Evolutionary conservation across 768 basidiomycete genomes (phyloP), one percentile per base, ranked within the genome.

Genomic region (Lactarius evosmus): DNA sequence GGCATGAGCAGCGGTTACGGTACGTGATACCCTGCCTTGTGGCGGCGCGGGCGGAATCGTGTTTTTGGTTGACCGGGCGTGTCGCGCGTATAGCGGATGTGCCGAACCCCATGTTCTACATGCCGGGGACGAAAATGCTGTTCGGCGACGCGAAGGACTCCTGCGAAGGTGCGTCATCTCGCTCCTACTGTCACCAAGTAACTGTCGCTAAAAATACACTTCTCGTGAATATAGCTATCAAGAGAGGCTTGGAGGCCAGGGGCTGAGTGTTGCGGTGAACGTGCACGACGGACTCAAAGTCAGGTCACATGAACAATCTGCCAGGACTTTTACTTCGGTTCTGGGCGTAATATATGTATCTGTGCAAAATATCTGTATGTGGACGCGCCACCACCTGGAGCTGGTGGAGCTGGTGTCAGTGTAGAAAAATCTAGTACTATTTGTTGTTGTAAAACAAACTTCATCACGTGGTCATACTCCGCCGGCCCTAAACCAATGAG

Each of bases 41-140:
- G 19, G 8, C 30, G n/a, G n/a, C 19, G 14, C 3, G 53, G 53
- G 64, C 29, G 29, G 44, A 46, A 8, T 16, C 17, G 11, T 16
- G 3, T 7, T 29, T 32, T 52, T 25, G 8, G 3, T 9, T 29
- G 29, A 32, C 29, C 22, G 57, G 38, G 40, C 49, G 7, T 19
- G 25, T 17, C 61, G 44, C 50, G 17, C 1, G 49, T 66, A 56
- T 74, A 89, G 92, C 93, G 58, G 92, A 94, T 72, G 92, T 94
- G 11, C 93, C 91, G 12, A 95, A 95, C 73, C 93, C 93, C 22
- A 89, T 95, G 88, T 95, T 95, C 80, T 95, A 90, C 75, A 91
- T 93, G 88, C 84, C 87, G 25, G 87, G 88, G 51, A 89, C 93
- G 27, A 90, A 87, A 77, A 95, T 95, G 93, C 70, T 95, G 66